Conservation (phyloP, 176 grass and related monocot genomes). For the Triticum timopheevii region DNA sequence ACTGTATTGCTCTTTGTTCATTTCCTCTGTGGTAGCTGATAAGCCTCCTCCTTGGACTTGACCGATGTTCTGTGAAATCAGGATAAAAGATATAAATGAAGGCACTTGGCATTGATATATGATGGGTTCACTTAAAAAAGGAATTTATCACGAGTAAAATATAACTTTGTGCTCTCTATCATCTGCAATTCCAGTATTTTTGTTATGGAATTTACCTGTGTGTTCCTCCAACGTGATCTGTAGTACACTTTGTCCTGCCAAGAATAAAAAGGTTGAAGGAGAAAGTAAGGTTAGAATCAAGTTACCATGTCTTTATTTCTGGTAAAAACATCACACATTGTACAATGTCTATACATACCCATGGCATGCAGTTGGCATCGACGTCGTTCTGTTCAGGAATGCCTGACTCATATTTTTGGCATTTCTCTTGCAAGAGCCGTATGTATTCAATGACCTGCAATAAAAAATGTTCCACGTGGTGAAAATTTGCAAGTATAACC, state of each 20-base stretch:
- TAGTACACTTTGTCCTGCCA: slow-evolving; percentile 79
- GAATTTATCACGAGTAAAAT: background rate
- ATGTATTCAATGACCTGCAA: slow-evolving; percentile 96
- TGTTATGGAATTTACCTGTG: slow-evolving; percentile 51
- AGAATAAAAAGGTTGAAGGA: background rate
- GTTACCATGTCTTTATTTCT: background rate
- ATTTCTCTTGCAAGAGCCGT: slow-evolving; percentile 85
- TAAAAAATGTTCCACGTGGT: slow-evolving; percentile 11
- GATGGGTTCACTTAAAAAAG: background rate
- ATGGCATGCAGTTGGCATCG: slow-evolving; percentile 70
- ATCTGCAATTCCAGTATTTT: background rate
- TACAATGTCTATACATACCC: slow-evolving; percentile 45
- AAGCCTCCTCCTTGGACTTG: slow-evolving; percentile 44
- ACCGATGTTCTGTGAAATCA: slow-evolving; percentile 25
- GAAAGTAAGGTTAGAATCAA: slow-evolving; percentile 11
- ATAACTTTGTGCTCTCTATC: background rate
- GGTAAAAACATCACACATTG: background rate
- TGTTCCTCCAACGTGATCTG: slow-evolving; percentile 89
- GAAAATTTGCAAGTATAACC: background rate
- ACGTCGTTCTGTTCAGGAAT: slow-evolving; percentile 57
- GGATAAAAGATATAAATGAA: slow-evolving; percentile 25
- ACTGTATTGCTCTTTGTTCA: slow-evolving; percentile 40
- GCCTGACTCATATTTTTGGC: slow-evolving; percentile 59
- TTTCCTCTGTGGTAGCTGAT: slow-evolving; percentile 44
- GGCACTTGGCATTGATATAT: background rate